Conservation (phyloP, 148 eudicot species). For the Cornus controversa region DNA sequence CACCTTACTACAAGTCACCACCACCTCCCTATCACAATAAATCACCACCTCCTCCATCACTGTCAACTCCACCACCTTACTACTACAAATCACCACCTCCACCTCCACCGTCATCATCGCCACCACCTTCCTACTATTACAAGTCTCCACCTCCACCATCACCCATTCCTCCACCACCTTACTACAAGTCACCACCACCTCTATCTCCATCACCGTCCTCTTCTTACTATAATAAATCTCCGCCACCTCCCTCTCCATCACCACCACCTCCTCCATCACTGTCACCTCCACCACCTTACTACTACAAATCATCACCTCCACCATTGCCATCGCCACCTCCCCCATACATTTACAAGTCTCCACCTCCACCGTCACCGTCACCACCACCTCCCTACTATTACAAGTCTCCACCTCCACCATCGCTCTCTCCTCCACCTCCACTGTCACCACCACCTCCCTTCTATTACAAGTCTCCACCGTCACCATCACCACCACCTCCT, state of each 20-base stretch:
- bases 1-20: background rate
- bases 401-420: slow-evolving; percentile 21
- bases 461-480: slow-evolving; percentile 17
- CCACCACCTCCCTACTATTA: slow-evolving; percentile 22
- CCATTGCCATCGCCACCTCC: slow-evolving; percentile 8
- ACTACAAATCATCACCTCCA: background rate
- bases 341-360: slow-evolving; percentile 12
- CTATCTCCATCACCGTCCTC: background rate
- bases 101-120: no score
- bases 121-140: background rate
- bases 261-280: no score
- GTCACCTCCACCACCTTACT: no score
- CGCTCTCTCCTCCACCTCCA: slow-evolving; percentile 17
- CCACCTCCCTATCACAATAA: background rate
- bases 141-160: slow-evolving; percentile 5
- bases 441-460: no score
- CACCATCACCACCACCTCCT: slow-evolving; percentile 11
- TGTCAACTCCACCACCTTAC: slow-evolving; percentile 13
- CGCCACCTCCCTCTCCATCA: no score
- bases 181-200: slow-evolving; percentile 17
- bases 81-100: slow-evolving; percentile 4
- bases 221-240: slow-evolving; percentile 2
- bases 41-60: background rate
- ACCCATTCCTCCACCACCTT: slow-evolving; percentile 14
- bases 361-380: slow-evolving; percentile 18